Conservation (phyloP, 2,329 filamentous ascomycete genomes). For the Tolypocladium paradoxum region DNA sequence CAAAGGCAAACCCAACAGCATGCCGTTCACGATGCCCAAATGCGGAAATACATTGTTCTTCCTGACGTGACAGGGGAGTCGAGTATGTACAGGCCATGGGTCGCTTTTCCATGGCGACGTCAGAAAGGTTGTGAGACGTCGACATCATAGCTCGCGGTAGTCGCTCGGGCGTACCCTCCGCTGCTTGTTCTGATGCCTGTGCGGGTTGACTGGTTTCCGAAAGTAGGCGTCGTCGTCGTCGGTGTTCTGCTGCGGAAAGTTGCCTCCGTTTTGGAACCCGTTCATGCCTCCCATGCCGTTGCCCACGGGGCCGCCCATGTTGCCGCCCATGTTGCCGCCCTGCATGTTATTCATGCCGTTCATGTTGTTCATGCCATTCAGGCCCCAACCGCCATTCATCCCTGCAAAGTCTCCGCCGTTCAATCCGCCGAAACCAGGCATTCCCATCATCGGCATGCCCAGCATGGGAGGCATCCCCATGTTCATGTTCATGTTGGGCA, state of each 20-base stretch:
- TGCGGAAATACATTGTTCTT: neutral
- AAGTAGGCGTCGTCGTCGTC: conserved; percentile 89
- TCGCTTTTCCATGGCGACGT: neutral
- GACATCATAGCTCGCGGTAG: conserved; percentile 66
- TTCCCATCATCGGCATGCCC: conserved; percentile 16
- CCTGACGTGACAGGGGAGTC: neutral
- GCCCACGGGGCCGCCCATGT: conserved; percentile 6
- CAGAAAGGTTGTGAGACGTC: neutral
- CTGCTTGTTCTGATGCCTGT: conserved; percentile 75
- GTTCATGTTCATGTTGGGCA: conserved; percentile 16
- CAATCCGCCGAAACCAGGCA: conserved; percentile 16
- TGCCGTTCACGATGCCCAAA: neutral
- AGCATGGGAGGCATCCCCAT: conserved; percentile 17
- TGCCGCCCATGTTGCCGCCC: conserved; percentile 15
- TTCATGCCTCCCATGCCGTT: conserved; percentile 18
- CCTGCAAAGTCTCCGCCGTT: conserved; percentile 14
- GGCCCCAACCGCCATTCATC: conserved; percentile 20
- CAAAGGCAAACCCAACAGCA: neutral
- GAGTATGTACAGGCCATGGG: neutral
- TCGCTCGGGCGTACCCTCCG: conserved; percentile 77
- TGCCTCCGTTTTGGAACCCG: conserved; percentile 22
- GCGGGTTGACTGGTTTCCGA: conserved; percentile 88
- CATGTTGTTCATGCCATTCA: conserved; percentile 18
- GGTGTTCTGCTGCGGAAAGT: conserved; percentile 37
- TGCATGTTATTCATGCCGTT: conserved; percentile 17